These are phyloP conservation scores for Podaxis pistillaris DNA, from an alignment of 768 basidiomycete genomes.

Conservation along the genomic window DNA sequence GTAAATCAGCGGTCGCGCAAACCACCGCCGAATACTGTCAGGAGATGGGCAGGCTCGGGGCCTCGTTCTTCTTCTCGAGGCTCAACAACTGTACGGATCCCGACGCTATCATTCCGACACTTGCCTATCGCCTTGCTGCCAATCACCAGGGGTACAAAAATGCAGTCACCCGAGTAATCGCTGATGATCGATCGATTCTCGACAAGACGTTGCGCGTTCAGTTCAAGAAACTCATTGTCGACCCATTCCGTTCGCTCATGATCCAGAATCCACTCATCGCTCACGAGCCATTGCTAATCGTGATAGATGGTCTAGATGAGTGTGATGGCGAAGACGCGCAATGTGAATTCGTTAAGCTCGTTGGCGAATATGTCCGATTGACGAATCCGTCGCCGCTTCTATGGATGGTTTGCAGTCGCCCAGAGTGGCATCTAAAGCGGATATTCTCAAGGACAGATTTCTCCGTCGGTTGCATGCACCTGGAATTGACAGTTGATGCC, in stretches of 20 bases:
- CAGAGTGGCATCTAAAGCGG: not conserved
- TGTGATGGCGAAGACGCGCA: not conserved
- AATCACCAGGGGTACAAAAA: not conserved
- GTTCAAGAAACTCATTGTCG: not conserved
- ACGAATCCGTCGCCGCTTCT: not conserved
- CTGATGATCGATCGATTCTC: not conserved
- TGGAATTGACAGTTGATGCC: not conserved
- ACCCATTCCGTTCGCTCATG: not conserved
- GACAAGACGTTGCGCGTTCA: not conserved
- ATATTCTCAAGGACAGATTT: not conserved
- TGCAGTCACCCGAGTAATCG: not conserved
- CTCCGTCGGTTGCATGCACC: not conserved
- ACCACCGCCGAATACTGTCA: not conserved
- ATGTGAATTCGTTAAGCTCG: not conserved
- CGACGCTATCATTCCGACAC: not conserved
- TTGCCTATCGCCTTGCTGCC: not conserved
- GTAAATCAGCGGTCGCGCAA: slow-evolving; percentile 2
- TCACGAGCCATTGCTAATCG: not conserved
- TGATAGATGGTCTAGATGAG: slow-evolving; percentile 2
- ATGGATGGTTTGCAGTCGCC: not conserved
- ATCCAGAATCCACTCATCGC: not conserved
- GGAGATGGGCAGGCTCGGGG: not conserved
- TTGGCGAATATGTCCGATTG: not conserved
- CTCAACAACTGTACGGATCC: not conserved
- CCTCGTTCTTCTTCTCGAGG: slow-evolving; percentile 3